Conservation (phyloP, 2,329 filamentous ascomycete genomes). For the Monosporascus sp. region DNA sequence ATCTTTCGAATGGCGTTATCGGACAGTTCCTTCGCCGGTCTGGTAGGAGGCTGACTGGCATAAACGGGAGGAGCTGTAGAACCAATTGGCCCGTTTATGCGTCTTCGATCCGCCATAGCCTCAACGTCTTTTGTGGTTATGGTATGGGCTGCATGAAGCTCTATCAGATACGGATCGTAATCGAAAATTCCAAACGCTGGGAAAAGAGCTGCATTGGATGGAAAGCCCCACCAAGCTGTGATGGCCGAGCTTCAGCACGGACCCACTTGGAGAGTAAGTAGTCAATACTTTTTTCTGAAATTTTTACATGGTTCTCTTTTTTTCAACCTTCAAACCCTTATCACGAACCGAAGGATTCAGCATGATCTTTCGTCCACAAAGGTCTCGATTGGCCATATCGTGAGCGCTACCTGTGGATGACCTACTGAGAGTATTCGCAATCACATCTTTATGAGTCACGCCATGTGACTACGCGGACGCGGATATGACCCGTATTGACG, state of each 20-base stretch:
- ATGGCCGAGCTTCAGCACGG: constrained; percentile 5
- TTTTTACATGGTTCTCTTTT: not conserved
- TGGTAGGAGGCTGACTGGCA: constrained; percentile 39
- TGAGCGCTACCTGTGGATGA: not conserved
- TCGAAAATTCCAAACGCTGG: not conserved
- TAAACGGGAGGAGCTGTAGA: constrained; percentile 72
- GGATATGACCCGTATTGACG: too few relatives aligned
- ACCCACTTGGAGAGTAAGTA: not conserved
- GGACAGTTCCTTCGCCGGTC: constrained; percentile 51
- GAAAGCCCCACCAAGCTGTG: not conserved
- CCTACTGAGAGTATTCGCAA: too few relatives aligned
- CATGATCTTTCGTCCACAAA: not conserved
- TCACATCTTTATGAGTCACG: too few relatives aligned
- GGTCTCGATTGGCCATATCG: not conserved
- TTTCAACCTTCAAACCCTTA: not conserved
- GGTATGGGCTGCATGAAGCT: constrained; percentile 1
- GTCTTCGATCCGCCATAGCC: constrained; percentile 74
- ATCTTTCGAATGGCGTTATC: constrained; percentile 75
- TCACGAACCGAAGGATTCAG: too few relatives aligned
- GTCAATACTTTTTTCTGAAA: not conserved
- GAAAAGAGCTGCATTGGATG: not conserved
- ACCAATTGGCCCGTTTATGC: constrained; percentile 82
- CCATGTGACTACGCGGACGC: too few relatives aligned
- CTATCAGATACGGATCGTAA: constrained; percentile 3
- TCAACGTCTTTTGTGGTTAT: not conserved